phyloP scores from a whole-genome alignment of 1,284 basidiomycete species.

The Cryptococcus depauperatus region DNA sequence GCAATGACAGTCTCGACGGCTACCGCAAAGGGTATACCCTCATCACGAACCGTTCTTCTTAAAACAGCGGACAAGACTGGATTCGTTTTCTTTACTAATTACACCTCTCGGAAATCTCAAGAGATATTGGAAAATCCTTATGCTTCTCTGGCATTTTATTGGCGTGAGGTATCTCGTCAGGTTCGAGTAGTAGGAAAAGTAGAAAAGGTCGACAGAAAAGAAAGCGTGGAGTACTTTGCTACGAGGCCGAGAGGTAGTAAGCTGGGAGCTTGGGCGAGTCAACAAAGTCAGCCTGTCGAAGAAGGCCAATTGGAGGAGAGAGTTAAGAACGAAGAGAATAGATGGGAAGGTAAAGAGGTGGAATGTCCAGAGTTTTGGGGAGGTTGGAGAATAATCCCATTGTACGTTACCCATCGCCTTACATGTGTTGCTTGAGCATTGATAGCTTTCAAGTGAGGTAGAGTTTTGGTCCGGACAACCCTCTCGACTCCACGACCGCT shows the following conservation, averaged over 20 bases:
- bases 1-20: constrained; percentile 77
- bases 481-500: constrained; percentile 78
- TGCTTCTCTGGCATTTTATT: constrained; percentile 82
- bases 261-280: constrained; percentile 87
- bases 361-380: constrained; percentile 92
- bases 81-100: constrained; percentile 96
- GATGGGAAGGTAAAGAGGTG: constrained; percentile 55
- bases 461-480: constrained; percentile 93
- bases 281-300: constrained; percentile 67
- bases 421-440: not conserved
- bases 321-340: constrained; percentile 55
- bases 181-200: constrained; percentile 79
- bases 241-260: constrained; percentile 74
- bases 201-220: constrained; percentile 61
- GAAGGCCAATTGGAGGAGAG: constrained; percentile 61
- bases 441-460: constrained; percentile 51
- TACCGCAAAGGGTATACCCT: constrained; percentile 65
- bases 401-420: constrained; percentile 51
- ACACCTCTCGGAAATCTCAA: constrained; percentile 78
- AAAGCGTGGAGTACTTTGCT: constrained; percentile 77
- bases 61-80: constrained; percentile 78
- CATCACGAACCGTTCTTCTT: constrained; percentile 80
- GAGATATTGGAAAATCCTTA: constrained; percentile 71
- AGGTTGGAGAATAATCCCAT: constrained; percentile 85
- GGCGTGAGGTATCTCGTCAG: constrained; percentile 73